Conservation (phyloP, 1,284 basidiomycete species). For the Volvariella volvacea region DNA sequence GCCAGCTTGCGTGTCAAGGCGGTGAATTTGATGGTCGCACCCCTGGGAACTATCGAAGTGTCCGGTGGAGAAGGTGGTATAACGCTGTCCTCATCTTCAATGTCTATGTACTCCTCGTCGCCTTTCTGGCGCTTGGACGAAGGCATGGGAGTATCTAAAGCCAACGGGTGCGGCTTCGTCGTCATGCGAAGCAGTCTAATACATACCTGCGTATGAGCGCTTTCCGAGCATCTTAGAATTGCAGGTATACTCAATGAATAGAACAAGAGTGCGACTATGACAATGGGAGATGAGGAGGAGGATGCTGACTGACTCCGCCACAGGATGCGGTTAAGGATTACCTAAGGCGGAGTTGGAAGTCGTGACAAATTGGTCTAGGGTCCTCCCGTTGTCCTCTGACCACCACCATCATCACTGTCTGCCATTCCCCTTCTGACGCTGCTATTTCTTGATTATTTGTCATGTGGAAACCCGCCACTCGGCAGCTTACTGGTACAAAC, state of each 20-base stretch:
- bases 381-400: conserved; percentile 16
- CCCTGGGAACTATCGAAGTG: conserved; percentile 51
- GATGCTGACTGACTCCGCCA: not conserved
- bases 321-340: not conserved
- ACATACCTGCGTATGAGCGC: conserved; percentile 43
- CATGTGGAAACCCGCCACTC: conserved; percentile 88
- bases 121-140: conserved; percentile 46
- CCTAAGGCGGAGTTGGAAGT: conserved; percentile 24
- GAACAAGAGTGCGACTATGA: too few relatives aligned
- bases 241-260: too few relatives aligned
- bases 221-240: conserved; percentile 34
- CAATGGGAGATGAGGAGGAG: not conserved
- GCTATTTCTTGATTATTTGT: conserved; percentile 27
- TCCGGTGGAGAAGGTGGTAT: conserved; percentile 48
- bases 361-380: not conserved
- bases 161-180: too few relatives aligned
- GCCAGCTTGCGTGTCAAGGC: conserved; percentile 72
- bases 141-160: conserved; percentile 17
- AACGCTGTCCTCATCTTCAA: conserved; percentile 49
- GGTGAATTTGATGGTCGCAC: conserved; percentile 76
- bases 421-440: conserved; percentile 17
- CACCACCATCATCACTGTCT: conserved; percentile 20
- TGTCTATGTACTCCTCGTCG: conserved; percentile 43
- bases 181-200: conserved; percentile 6
- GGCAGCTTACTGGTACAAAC: conserved; percentile 79